Conservation (phyloP, 2,329 filamentous ascomycete species). For the Scolecobasidium constrictum region DNA sequence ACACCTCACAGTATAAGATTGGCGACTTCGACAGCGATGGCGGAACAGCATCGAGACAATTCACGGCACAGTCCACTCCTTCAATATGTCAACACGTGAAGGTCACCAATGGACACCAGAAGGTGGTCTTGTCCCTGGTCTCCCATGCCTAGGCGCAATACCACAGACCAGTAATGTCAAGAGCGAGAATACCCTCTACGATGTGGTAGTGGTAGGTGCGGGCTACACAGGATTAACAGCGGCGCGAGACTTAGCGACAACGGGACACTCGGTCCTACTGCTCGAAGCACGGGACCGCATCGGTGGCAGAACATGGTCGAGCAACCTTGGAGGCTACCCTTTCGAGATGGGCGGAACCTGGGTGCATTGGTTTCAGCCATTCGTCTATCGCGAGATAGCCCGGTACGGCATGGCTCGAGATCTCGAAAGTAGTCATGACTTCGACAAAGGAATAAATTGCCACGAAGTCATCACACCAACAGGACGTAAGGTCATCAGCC, state of each 20-base stretch:
- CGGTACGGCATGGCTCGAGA: conserved; percentile 30
- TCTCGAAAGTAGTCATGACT: conserved; percentile 26
- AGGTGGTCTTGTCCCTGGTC: conserved; percentile 13
- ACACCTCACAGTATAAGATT: too few relatives aligned
- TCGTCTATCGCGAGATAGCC: conserved; percentile 27
- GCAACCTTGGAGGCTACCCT: conserved; percentile 17
- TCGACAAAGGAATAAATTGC: conserved; percentile 31
- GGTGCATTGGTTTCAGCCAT: conserved; percentile 25
- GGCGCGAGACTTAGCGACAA: conserved; percentile 15
- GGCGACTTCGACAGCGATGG: too few relatives aligned
- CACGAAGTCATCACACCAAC: conserved; percentile 26
- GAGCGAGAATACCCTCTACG: conserved; percentile 12
- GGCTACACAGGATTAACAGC: conserved; percentile 19
- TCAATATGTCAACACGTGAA: conserved; percentile 15
- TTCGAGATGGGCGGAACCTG: conserved; percentile 34
- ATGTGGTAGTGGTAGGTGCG: conserved; percentile 18
- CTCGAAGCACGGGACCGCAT: conserved; percentile 31
- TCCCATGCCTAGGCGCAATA: conserved; percentile 16
- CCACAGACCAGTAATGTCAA: conserved; percentile 13
- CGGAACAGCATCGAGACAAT: too few relatives aligned
- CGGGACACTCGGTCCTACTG: conserved; percentile 19
- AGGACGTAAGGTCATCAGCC: conserved; percentile 24
- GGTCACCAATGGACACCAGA: conserved; percentile 16
- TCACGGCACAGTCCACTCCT: too few relatives aligned
- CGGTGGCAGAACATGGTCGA: conserved; percentile 32